These are phyloP conservation scores for Heterobasidion irregulare DNA, from an alignment of 1,284 basidiomycete genomes.

Conservation along the genomic window DNA sequence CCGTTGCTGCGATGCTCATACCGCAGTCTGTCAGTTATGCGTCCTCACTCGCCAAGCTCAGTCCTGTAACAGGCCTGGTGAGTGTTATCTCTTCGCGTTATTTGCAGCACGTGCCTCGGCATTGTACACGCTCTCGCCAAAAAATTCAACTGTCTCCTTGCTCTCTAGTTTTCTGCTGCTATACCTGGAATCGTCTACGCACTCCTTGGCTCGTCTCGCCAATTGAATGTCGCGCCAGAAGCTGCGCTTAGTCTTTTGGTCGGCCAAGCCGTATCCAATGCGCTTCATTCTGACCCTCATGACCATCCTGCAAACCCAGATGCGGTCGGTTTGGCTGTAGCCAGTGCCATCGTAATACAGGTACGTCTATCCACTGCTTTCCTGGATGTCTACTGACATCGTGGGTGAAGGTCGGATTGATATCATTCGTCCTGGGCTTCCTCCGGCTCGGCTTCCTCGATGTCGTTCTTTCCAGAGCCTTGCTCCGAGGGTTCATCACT, in stretches of 20 bases:
- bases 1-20: conserved; percentile 85
- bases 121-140: not conserved
- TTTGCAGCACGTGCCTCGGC: too few species aligned
- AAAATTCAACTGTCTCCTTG: not conserved
- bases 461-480: conserved; percentile 85
- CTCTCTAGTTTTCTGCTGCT: conserved; percentile 60
- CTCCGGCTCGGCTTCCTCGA: conserved; percentile 91
- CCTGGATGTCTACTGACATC: not conserved
- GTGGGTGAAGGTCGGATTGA: conserved; percentile 62
- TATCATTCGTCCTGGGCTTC: conserved; percentile 82
- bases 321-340: conserved; percentile 52
- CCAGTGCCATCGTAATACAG: conserved; percentile 79
- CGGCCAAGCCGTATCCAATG: conserved; percentile 75
- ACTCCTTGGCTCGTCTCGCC: conserved; percentile 77
- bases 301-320: conserved; percentile 42
- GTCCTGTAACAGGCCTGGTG: conserved; percentile 80
- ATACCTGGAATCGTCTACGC: conserved; percentile 81
- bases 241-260: conserved; percentile 85
- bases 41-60: conserved; percentile 74
- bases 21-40: conserved; percentile 93
- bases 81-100: conserved; percentile 16
- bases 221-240: conserved; percentile 84
- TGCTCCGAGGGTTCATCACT: conserved; percentile 82
- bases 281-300: conserved; percentile 56
- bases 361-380: conserved; percentile 26